Evolutionary conservation across 2,329 filamentous ascomycete species (phyloP).

Genomic region (Colletotrichum theobromicola): DNA sequence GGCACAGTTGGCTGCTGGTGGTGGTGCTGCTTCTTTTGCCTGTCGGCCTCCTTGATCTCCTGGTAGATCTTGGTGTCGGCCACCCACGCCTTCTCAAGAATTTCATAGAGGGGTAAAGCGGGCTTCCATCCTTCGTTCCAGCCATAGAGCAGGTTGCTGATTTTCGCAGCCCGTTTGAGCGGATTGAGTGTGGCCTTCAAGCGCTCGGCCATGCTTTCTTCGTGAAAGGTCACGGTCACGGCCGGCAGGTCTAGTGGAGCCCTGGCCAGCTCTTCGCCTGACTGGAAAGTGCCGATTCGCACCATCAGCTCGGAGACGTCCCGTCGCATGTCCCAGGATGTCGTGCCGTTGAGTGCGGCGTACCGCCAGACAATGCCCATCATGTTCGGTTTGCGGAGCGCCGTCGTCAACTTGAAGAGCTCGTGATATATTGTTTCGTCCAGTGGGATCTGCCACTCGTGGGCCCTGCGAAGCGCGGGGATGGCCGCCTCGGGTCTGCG

Average conservation of each 20-base stretch:
- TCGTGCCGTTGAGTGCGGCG: constrained; percentile 29
- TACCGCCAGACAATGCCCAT: constrained; percentile 38
- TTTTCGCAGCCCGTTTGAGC: not conserved
- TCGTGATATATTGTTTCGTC: constrained; percentile 38
- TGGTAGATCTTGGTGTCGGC: constrained; percentile 1
- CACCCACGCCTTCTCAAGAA: not conserved
- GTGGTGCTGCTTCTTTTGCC: not conserved
- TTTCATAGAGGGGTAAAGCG: not conserved
- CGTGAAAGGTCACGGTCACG: not conserved
- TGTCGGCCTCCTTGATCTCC: not conserved
- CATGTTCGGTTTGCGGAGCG: constrained; percentile 33
- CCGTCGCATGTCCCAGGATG: constrained; percentile 31
- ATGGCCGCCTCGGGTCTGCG: constrained; percentile 36
- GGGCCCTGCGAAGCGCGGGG: constrained; percentile 31
- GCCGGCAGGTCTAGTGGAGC: not conserved
- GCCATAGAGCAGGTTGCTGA: not conserved
- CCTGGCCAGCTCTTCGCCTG: not conserved
- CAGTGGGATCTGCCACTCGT: constrained; percentile 25
- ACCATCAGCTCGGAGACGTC: constrained; percentile 17
- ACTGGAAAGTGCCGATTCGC: not conserved
- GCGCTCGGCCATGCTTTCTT: not conserved
- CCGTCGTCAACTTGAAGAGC: constrained; percentile 43
- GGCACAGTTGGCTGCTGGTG: not conserved
- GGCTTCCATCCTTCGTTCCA: not conserved
- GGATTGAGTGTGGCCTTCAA: not conserved